These are phyloP conservation scores for Solanum ahanhuiri DNA, from an alignment of 257 asterid species.

Conservation along the genomic window DNA sequence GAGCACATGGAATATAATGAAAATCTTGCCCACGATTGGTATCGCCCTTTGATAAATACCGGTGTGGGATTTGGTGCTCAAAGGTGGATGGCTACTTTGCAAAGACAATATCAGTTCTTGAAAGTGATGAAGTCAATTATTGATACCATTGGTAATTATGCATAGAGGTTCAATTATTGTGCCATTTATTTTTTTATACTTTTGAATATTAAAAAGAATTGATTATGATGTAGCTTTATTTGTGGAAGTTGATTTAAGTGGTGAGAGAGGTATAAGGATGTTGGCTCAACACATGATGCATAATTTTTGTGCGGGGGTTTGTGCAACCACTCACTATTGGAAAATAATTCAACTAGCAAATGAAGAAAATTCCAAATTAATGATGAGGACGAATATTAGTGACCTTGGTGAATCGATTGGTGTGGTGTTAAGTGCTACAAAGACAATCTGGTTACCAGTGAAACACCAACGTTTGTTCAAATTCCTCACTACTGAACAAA, in stretches of 20 bases:
- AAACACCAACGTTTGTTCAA: background rate
- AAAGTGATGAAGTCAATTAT: conserved; percentile 25
- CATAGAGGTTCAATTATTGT: conserved; percentile 23
- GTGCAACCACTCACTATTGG: no score
- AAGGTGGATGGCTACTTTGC: conserved; percentile 59
- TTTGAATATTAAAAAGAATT: background rate
- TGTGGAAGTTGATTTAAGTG: conserved; percentile 32
- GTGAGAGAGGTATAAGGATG: conserved; percentile 39
- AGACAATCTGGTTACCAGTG: conserved; percentile 55
- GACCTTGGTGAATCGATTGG: conserved; percentile 64
- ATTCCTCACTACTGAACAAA: conserved; percentile 33
- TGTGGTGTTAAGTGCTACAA: conserved; percentile 56
- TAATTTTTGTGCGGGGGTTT: no score
- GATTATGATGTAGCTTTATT: background rate
- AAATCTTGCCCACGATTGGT: conserved; percentile 29
- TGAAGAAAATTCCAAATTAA: background rate
- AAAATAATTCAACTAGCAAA: conserved; percentile 17
- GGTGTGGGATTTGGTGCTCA: conserved; percentile 75
- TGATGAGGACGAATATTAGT: conserved; percentile 24
- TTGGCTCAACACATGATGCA: background rate
- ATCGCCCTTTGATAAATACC: conserved; percentile 42
- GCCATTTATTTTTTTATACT: background rate
- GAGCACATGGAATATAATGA: conserved; percentile 72
- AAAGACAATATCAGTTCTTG: conserved; percentile 46
- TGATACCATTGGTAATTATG: conserved; percentile 23